A percentile compares a stretch with the other conserved stretches of the same genome.
Evolutionary conservation across 1,284 basidiomycete genomes (phyloP).

Genomic region (Ganoderma resinaceum): DNA sequence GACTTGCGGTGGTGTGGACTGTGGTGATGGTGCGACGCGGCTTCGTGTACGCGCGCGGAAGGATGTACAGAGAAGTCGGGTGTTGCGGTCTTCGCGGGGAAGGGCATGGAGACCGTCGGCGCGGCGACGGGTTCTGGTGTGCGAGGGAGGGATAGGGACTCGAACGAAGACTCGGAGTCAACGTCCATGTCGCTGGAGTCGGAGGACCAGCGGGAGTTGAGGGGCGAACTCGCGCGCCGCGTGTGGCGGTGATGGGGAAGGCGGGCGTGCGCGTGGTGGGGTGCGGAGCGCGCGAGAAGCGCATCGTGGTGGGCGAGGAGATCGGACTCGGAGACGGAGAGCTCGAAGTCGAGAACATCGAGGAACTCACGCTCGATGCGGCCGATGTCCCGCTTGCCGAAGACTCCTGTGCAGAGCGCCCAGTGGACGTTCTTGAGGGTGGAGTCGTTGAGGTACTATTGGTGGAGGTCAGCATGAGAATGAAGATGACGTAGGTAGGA

Average conservation of each 20-base stretch:
- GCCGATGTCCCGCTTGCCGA: slow-evolving; percentile 78
- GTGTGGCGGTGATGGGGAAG: slow-evolving; percentile 27
- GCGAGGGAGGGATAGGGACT: slow-evolving; percentile 34
- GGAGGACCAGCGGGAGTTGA: slow-evolving; percentile 36
- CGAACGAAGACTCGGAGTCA: slow-evolving; percentile 37
- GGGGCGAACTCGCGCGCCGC: slow-evolving; percentile 31
- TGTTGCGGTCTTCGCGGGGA: slow-evolving; percentile 24
- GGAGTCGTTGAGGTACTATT: slow-evolving; percentile 75
- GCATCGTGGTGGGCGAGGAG: slow-evolving; percentile 66
- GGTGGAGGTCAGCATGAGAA: slow-evolving; percentile 28
- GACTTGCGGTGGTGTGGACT: slow-evolving; percentile 27
- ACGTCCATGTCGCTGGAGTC: slow-evolving; percentile 38
- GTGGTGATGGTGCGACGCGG: slow-evolving; percentile 17
- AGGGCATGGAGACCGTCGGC: slow-evolving; percentile 21
- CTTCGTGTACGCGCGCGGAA: slow-evolving; percentile 16
- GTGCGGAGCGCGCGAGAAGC: slow-evolving; percentile 48
- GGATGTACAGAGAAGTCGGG: slow-evolving; percentile 23
- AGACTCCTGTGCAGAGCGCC: slow-evolving; percentile 80
- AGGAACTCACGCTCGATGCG: slow-evolving; percentile 82
- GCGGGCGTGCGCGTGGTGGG: slow-evolving; percentile 24
- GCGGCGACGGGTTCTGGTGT: slow-evolving; percentile 34
- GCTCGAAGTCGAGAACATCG: slow-evolving; percentile 76
- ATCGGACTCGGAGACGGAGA: slow-evolving; percentile 67
- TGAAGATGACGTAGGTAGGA: slow-evolving; percentile 21
- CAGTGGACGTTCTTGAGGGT: slow-evolving; percentile 81